Percentiles rank a stretch among this genome's conserved stretches.
Conservation (phyloP, 441 rosid species). For the Raphanus hybrid region DNA sequence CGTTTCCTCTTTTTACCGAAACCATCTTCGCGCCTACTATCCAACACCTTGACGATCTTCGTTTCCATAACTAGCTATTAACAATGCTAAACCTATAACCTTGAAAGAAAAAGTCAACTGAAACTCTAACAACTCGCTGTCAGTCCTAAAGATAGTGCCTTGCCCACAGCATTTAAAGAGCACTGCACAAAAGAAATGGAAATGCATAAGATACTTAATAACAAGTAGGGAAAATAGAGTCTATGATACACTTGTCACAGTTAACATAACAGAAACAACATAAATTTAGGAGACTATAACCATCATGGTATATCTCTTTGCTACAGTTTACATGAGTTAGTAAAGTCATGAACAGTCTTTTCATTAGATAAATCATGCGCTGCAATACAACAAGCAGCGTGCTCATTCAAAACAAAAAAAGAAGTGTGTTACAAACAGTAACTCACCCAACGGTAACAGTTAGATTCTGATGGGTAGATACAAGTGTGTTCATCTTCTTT, state of each 20-base stretch:
- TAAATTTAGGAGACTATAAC: too few relatives aligned
- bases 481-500: slow-evolving; percentile 53
- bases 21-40: slow-evolving; percentile 54
- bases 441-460: slow-evolving; percentile 31
- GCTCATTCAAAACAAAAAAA: too few relatives aligned
- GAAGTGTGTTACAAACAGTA: too few relatives aligned
- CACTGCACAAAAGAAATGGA: slow-evolving; percentile 36
- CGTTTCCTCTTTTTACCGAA: slow-evolving; percentile 68
- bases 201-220: neutral
- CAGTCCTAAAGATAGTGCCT: slow-evolving; percentile 44
- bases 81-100: slow-evolving; percentile 55
- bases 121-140: slow-evolving; percentile 29
- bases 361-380: too few relatives aligned
- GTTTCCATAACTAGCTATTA: slow-evolving; percentile 77
- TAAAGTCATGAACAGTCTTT: too few relatives aligned
- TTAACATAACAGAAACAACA: too few relatives aligned
- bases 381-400: too few relatives aligned
- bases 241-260: too few relatives aligned
- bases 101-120: slow-evolving; percentile 41
- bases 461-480: slow-evolving; percentile 47
- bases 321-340: too few relatives aligned
- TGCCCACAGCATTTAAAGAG: slow-evolving; percentile 32
- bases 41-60: slow-evolving; percentile 81
- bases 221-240: too few relatives aligned
- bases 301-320: too few relatives aligned